Percentiles rank a stretch among this genome's conserved stretches.
phyloP scores from a whole-genome alignment of 805 yeast species.

The Lachancea thermotolerans region DNA sequence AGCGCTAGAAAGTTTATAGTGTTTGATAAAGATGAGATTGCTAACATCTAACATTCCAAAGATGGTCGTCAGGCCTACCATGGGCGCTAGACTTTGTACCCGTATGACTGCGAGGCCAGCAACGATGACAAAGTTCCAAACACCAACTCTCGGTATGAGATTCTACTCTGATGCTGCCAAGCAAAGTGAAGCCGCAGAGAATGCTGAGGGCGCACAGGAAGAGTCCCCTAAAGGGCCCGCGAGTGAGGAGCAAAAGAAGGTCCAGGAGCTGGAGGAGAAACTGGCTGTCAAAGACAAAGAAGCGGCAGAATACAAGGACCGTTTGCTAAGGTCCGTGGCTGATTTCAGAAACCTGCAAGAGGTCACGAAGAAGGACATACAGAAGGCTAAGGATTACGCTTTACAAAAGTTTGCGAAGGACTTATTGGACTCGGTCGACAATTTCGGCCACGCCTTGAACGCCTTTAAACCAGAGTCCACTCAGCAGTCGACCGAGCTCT shows the following conservation, averaged over 20 bases:
- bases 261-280: conserved; percentile 43
- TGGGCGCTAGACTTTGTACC: not conserved
- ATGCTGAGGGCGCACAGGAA: conserved; percentile 12
- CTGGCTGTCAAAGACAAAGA: conserved; percentile 61
- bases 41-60: conserved; percentile 1
- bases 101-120: not conserved
- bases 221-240: conserved; percentile 3
- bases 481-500: conserved; percentile 54
- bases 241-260: conserved; percentile 8
- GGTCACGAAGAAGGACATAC: conserved; percentile 78
- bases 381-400: conserved; percentile 85
- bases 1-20: too few relatives aligned
- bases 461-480: conserved; percentile 62
- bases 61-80: conserved; percentile 1
- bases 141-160: conserved; percentile 12
- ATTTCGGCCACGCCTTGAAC: conserved; percentile 77
- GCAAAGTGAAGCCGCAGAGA: conserved; percentile 10
- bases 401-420: conserved; percentile 89
- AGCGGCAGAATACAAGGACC: conserved; percentile 73
- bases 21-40: not conserved
- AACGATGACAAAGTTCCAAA: not conserved
- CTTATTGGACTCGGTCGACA: conserved; percentile 81
- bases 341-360: conserved; percentile 92
- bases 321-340: conserved; percentile 75
- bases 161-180: conserved; percentile 24